Evolutionary conservation across 768 basidiomycete genomes (phyloP).

Genomic region (Hypholoma sublateritium): DNA sequence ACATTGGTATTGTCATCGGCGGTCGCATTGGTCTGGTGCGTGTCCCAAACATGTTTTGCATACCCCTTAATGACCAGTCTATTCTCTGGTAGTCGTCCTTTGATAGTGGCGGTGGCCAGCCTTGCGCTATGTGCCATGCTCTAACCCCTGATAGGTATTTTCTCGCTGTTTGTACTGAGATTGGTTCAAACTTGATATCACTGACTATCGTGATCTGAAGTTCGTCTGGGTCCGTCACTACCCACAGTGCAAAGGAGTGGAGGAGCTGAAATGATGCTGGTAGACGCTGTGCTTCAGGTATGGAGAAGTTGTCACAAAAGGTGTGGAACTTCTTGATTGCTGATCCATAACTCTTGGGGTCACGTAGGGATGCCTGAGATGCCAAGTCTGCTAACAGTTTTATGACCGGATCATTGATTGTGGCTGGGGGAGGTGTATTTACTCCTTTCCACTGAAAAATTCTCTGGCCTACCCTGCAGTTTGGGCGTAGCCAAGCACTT

Average conservation of each 20-base stretch:
- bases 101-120: constrained; percentile 32
- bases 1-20: constrained; percentile 33
- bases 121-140: constrained; percentile 39
- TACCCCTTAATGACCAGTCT: constrained; percentile 28
- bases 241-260: constrained; percentile 38
- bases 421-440: constrained; percentile 21
- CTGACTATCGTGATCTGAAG: constrained; percentile 3
- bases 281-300: constrained; percentile 19
- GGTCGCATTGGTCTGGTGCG: constrained; percentile 24
- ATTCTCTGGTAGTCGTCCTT: constrained; percentile 19
- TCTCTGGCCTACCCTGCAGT: constrained; percentile 1
- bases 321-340: constrained; percentile 19
- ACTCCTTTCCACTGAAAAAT: constrained; percentile 30
- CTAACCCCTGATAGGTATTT: constrained; percentile 36
- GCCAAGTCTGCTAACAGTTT: background rate
- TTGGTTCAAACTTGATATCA: constrained; percentile 27
- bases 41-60: constrained; percentile 19
- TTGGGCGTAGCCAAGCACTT: constrained; percentile 1
- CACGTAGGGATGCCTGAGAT: constrained; percentile 18
- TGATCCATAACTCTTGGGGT: constrained; percentile 11
- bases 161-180: constrained; percentile 18
- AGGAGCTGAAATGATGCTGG: constrained; percentile 13
- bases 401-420: constrained; percentile 17
- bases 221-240: constrained; percentile 25
- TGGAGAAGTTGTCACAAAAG: constrained; percentile 19